Evolutionary conservation across 2,329 filamentous ascomycete species (phyloP).

Genomic region (Gliomastix tumulicola): DNA sequence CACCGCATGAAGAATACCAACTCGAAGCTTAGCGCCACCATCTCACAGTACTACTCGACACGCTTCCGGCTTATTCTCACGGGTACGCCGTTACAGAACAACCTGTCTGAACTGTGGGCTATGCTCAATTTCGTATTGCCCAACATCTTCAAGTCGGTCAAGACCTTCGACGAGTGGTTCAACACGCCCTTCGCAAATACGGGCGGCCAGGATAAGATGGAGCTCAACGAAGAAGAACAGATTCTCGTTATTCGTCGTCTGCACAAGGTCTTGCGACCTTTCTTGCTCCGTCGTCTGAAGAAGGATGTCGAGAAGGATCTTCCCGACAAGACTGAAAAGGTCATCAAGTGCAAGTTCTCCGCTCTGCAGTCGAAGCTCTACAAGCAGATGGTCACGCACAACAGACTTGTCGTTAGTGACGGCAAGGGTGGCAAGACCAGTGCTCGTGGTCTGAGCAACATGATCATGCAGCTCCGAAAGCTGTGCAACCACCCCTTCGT

Average conservation of each 20-base stretch:
- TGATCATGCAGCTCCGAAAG: constrained; percentile 99
- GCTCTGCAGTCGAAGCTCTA: constrained; percentile 88
- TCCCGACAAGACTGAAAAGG: constrained; percentile 97
- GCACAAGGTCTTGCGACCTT: constrained; percentile 94
- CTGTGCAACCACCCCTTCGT: constrained; percentile 99
- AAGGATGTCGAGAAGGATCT: constrained; percentile 99
- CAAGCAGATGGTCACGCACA: constrained; percentile 95
- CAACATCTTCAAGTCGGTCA: constrained; percentile 98
- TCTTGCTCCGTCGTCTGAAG: constrained; percentile 96
- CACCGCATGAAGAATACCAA: constrained; percentile 99
- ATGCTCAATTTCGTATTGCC: constrained; percentile 97
- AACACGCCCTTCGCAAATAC: constrained; percentile 99
- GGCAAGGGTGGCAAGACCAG: constrained; percentile 93
- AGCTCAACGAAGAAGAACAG: constrained; percentile 98
- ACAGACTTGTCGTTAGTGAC: constrained; percentile 89
- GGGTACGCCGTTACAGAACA: constrained; percentile 95
- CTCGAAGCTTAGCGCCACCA: constrained; percentile 91
- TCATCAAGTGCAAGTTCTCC: constrained; percentile 99
- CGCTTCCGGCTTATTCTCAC: constrained; percentile 95
- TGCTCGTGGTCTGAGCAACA: constrained; percentile 93
- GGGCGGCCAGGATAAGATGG: constrained; percentile 97
- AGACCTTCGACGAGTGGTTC: constrained; percentile 99
- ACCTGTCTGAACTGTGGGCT: constrained; percentile 91
- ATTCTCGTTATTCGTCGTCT: constrained; percentile 96
- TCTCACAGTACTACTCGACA: constrained; percentile 91